Conservation (phyloP, 805 yeast species). For the Kuraishia borneana region DNA sequence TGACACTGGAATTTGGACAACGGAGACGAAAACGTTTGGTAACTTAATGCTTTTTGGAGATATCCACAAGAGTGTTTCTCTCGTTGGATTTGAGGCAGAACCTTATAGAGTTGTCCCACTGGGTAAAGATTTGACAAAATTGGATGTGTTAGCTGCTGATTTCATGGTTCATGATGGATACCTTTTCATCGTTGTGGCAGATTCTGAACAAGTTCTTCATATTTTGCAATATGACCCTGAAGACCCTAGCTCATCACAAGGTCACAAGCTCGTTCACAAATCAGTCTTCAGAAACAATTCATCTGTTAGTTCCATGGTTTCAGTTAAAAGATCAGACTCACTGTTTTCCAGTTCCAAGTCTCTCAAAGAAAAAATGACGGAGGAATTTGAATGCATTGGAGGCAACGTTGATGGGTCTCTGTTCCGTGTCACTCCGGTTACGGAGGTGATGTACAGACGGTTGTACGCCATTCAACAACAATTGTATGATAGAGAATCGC, state of each 20-base stretch:
- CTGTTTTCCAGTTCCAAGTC: conserved; percentile 9
- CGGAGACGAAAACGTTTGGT: conserved; percentile 75
- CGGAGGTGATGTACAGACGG: conserved; percentile 68
- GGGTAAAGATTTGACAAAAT: conserved; percentile 58
- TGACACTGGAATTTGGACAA: conserved; percentile 72
- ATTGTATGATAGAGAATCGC: conserved; percentile 63
- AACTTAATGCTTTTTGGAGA: conserved; percentile 79
- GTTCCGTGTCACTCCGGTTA: conserved; percentile 59
- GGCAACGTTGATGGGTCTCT: conserved; percentile 74
- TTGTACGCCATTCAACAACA: conserved; percentile 84
- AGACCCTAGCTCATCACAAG: conserved; percentile 72
- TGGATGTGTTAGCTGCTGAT: conserved; percentile 65
- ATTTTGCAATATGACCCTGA: conserved; percentile 85
- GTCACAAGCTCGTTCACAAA: conserved; percentile 60
- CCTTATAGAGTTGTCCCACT: conserved; percentile 78
- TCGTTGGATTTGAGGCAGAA: conserved; percentile 88
- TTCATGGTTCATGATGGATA: conserved; percentile 65
- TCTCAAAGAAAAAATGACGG: not conserved
- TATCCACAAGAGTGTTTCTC: conserved; percentile 60
- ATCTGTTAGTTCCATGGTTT: conserved; percentile 40
- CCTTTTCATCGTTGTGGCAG: conserved; percentile 56
- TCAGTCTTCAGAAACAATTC: conserved; percentile 64
- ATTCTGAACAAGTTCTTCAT: conserved; percentile 55
- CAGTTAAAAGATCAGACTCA: conserved; percentile 25
- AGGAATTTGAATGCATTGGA: conserved; percentile 52